Conservation (phyloP, 1,284 basidiomycete genomes). For the Coniferiporia sulphurascens region DNA sequence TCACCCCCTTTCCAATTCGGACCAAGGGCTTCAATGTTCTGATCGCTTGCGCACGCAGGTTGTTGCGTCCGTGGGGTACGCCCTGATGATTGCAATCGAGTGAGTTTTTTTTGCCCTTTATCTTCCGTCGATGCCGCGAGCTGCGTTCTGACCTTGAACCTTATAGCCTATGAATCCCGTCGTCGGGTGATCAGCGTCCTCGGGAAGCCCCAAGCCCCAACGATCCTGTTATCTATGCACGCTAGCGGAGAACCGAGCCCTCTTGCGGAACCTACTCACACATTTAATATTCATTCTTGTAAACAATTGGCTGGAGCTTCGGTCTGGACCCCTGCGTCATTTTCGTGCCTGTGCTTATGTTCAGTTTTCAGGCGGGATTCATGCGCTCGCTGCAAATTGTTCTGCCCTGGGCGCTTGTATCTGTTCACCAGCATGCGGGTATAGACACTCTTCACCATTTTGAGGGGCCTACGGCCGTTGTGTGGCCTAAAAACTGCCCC, state of each 20-base stretch:
- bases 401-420: no score
- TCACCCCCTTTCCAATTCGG: background rate
- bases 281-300: no score
- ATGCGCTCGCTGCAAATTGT: no score
- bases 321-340: no score
- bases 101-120: constrained; percentile 30
- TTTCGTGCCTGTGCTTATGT: no score
- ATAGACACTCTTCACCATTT: no score
- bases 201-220: background rate
- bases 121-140: background rate
- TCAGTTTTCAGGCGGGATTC: no score
- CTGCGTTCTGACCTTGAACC: background rate
- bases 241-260: background rate
- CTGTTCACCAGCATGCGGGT: no score
- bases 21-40: background rate
- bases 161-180: constrained; percentile 8
- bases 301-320: no score
- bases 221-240: background rate
- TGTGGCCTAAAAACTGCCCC: no score
- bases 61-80: constrained; percentile 77
- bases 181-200: background rate
- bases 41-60: constrained; percentile 40
- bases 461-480: no score
- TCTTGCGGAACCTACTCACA: background rate
- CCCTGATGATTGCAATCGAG: constrained; percentile 69